A percentile compares a stretch with the other conserved stretches of the same genome.
These are phyloP conservation scores for Brassica napus DNA, from an alignment of 345 rosid species.

Conservation along the genomic window DNA sequence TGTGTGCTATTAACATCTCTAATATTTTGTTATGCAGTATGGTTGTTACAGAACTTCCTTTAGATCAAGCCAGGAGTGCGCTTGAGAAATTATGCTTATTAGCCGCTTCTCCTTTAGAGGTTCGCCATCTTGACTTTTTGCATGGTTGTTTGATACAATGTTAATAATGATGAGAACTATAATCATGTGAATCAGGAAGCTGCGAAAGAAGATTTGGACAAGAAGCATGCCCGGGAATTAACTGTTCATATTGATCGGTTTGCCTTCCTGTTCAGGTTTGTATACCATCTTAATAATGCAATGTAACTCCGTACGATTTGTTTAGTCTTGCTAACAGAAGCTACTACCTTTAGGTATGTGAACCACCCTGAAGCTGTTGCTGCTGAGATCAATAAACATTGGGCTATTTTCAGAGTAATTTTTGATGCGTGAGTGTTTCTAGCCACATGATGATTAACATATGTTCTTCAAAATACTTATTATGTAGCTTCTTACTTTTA, in stretches of 20 bases:
- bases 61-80: slow-evolving; percentile 79
- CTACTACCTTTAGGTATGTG: slow-evolving; percentile 62
- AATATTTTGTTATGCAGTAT: slow-evolving; percentile 57
- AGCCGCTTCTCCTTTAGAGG: slow-evolving; percentile 88
- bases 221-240: slow-evolving; percentile 88
- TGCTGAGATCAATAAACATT: slow-evolving; percentile 81
- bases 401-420: slow-evolving; percentile 89
- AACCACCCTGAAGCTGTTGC: slow-evolving; percentile 98
- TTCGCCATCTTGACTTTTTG: slow-evolving; percentile 36
- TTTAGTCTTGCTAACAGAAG: slow-evolving; percentile 30
- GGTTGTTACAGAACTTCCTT: slow-evolving; percentile 94
- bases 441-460: slow-evolving; percentile 3
- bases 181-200: slow-evolving; percentile 56
- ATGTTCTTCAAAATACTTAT: slow-evolving; percentile 18
- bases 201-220: slow-evolving; percentile 70
- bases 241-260: slow-evolving; percentile 94
- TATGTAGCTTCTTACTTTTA: slow-evolving; percentile 23
- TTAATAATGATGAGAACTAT: slow-evolving; percentile 8
- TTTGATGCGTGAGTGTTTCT: slow-evolving; percentile 77
- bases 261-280: slow-evolving; percentile 93
- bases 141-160: slow-evolving; percentile 11
- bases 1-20: slow-evolving; percentile 31
- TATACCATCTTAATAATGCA: slow-evolving; percentile 9
- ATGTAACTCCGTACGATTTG: slow-evolving; percentile 19
- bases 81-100: slow-evolving; percentile 82